Conservation (phyloP, 164 flowering plant genomes). For the Annona squamosa region DNA sequence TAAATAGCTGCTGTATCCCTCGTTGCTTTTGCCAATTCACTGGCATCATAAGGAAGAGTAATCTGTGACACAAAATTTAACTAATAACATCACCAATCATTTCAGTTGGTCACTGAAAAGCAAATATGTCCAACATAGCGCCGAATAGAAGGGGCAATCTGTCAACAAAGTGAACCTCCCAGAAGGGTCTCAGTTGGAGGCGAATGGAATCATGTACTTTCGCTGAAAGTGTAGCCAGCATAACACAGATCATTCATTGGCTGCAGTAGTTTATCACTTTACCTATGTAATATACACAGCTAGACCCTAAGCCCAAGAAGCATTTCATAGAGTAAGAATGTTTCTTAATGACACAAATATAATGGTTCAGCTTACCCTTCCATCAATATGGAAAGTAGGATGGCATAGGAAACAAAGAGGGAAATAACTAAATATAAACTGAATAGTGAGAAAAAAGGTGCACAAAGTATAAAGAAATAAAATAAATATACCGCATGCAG, state of each 20-base stretch:
- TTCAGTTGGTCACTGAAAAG: neutral
- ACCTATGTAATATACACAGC: neutral
- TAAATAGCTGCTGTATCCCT: conserved; percentile 88
- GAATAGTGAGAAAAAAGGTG: neutral
- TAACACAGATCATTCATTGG: neutral
- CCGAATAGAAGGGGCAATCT: neutral
- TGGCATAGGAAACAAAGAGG: neutral
- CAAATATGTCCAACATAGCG: neutral
- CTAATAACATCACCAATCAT: too few species aligned
- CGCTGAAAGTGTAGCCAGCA: neutral
- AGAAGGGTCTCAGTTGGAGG: neutral
- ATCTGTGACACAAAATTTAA: conserved; percentile 38
- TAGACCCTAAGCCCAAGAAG: neutral
- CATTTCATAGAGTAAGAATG: neutral
- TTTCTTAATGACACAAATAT: neutral
- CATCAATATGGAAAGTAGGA: neutral
- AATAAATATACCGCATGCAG: conserved; percentile 82
- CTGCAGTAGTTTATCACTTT: neutral
- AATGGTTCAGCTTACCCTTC: neutral
- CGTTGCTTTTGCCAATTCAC: conserved; percentile 62
- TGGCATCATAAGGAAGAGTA: conserved; percentile 74
- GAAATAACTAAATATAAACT: neutral
- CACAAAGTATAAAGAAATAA: neutral
- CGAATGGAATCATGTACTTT: neutral
- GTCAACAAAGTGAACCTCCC: neutral